Evolutionary conservation across 2,329 filamentous ascomycete species (phyloP).

Genomic region (Sphaerulina vaccinii): DNA sequence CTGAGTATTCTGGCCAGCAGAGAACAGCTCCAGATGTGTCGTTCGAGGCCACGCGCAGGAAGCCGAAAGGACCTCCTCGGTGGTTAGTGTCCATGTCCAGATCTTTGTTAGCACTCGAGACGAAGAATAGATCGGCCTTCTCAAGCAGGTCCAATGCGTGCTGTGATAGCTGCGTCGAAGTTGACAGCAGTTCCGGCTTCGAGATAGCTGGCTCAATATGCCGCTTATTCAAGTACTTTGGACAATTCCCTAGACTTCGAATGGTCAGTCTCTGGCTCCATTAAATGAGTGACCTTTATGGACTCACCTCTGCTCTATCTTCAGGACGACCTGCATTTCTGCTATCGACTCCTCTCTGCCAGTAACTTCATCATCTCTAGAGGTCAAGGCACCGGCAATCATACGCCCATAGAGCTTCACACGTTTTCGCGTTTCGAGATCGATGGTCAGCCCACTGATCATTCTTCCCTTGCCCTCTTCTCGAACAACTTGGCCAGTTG

Average conservation of each 20-base stretch:
- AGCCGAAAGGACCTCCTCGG: conserved; percentile 71
- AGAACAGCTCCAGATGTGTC: conserved; percentile 50
- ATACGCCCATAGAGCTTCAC: conserved; percentile 73
- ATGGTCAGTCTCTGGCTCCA: too few relatives aligned
- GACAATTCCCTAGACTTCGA: conserved; percentile 76
- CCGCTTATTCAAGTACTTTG: conserved; percentile 82
- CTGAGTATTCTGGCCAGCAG: conserved; percentile 80
- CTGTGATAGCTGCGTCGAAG: conserved; percentile 49
- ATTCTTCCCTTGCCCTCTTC: conserved; percentile 49
- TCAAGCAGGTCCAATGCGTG: conserved; percentile 60
- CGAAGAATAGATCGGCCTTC: conserved; percentile 73
- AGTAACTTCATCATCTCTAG: conserved; percentile 36
- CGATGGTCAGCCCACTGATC: conserved; percentile 61
- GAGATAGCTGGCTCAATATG: conserved; percentile 57
- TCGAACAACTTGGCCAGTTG: conserved; percentile 46
- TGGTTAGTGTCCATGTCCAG: conserved; percentile 80
- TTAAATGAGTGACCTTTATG: too few relatives aligned
- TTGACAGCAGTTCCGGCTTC: conserved; percentile 52
- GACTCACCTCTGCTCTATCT: conserved; percentile 71
- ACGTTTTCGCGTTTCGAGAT: conserved; percentile 66
- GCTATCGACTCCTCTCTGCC: conserved; percentile 30
- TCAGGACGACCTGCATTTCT: conserved; percentile 61
- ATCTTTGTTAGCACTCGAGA: conserved; percentile 63
- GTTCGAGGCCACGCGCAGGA: conserved; percentile 67
- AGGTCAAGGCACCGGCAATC: conserved; percentile 59